phyloP scores from a whole-genome alignment of 2,329 filamentous ascomycete genomes.

The Arthrobotrys musiformis region DNA sequence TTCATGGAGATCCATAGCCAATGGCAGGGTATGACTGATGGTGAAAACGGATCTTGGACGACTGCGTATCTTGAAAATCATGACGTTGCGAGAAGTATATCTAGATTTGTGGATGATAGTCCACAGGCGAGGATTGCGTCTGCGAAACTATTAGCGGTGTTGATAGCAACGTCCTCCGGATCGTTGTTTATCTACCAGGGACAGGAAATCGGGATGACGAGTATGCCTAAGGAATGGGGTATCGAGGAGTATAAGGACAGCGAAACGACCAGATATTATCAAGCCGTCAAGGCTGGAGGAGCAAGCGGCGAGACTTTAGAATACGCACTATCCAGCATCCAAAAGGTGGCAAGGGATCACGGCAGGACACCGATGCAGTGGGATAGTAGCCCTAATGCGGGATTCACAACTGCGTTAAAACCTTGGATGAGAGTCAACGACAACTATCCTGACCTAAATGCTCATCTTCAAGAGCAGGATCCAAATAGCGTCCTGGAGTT shows the following conservation, averaged over 20 bases:
- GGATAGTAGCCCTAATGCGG: constrained; percentile 70
- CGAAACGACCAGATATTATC: constrained; percentile 68
- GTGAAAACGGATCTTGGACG: constrained; percentile 72
- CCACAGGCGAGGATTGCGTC: constrained; percentile 65
- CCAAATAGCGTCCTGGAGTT: background rate
- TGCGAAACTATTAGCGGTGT: constrained; percentile 72
- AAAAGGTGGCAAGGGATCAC: constrained; percentile 68
- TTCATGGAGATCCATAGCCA: constrained; percentile 68
- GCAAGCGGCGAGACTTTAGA: constrained; percentile 60
- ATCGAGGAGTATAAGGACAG: constrained; percentile 77
- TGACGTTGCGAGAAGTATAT: constrained; percentile 71
- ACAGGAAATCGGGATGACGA: constrained; percentile 76
- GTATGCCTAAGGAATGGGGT: constrained; percentile 71
- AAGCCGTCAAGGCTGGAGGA: constrained; percentile 63
- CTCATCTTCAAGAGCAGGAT: constrained; percentile 61
- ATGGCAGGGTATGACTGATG: constrained; percentile 72
- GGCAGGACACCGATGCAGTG: constrained; percentile 78
- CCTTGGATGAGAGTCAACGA: constrained; percentile 79
- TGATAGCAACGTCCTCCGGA: constrained; percentile 70
- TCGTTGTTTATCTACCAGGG: constrained; percentile 77
- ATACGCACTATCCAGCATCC: constrained; percentile 13
- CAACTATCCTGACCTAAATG: constrained; percentile 73
- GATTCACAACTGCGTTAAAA: constrained; percentile 71
- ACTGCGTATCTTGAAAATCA: constrained; percentile 75
- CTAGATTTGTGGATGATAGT: constrained; percentile 67